Conservation (phyloP, 1,284 basidiomycete genomes). For the Rugosomyces carneus region DNA sequence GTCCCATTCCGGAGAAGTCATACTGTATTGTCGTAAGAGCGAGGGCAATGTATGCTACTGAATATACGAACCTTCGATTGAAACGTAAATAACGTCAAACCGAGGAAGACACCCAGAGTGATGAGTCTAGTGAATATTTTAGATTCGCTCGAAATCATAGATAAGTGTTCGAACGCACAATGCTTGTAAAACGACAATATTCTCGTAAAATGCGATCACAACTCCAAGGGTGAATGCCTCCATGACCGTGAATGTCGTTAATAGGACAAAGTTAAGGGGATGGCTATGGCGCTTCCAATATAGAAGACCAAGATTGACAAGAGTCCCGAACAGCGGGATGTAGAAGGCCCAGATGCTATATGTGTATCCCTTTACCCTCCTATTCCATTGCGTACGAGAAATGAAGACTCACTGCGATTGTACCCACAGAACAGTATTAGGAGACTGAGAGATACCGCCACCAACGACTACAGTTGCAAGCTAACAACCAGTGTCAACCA, state of each 20-base stretch:
- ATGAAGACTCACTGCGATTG: slow-evolving; percentile 47
- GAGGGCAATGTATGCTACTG: not conserved
- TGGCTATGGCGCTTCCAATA: slow-evolving; percentile 87
- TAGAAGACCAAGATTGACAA: slow-evolving; percentile 70
- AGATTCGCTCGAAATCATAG: not conserved
- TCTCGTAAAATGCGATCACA: slow-evolving; percentile 72
- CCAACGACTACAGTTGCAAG: slow-evolving; percentile 66
- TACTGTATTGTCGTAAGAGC: slow-evolving; percentile 42
- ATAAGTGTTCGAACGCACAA: slow-evolving; percentile 42
- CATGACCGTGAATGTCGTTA: slow-evolving; percentile 73
- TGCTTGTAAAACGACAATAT: slow-evolving; percentile 78
- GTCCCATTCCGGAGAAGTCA: slow-evolving; percentile 81
- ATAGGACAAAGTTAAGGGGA: slow-evolving; percentile 74
- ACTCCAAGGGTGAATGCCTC: slow-evolving; percentile 80
- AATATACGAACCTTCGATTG: slow-evolving; percentile 60
- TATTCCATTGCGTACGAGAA: not conserved
- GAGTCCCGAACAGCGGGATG: slow-evolving; percentile 66
- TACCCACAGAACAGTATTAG: slow-evolving; percentile 57
- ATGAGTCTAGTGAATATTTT: slow-evolving; percentile 47
- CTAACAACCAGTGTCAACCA: slow-evolving; percentile 29
- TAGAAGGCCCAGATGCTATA: slow-evolving; percentile 69
- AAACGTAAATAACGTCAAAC: slow-evolving; percentile 80
- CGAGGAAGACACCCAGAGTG: slow-evolving; percentile 83
- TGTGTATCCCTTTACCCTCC: not conserved
- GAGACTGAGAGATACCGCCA: slow-evolving; percentile 57